These are phyloP conservation scores for Ochromonas danica DNA, from an alignment of 108 stramenopile genomes.

Conservation along the genomic window DNA sequence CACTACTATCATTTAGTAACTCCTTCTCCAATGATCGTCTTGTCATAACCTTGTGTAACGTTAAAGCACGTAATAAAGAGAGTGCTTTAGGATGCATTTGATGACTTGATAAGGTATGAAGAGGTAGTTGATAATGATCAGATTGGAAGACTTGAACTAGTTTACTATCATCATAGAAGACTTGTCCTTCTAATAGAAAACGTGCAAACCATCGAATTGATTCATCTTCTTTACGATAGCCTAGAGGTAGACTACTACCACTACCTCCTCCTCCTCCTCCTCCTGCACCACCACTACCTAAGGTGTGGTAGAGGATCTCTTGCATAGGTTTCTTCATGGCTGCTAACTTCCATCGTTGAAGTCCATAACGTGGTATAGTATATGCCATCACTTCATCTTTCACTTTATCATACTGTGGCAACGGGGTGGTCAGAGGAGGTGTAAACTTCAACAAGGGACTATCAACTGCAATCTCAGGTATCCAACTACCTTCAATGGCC, in stretches of 20 bases:
- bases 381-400: not conserved
- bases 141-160: not conserved
- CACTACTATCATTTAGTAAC: not conserved
- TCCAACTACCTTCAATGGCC: not conserved
- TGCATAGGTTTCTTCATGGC: not conserved
- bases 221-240: not conserved
- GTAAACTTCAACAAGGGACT: constrained; percentile 3
- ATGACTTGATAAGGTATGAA: not conserved
- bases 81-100: not conserved
- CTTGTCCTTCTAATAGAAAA: not conserved
- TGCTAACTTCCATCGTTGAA: not conserved
- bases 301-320: not conserved
- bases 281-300: too few species aligned
- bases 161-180: not conserved
- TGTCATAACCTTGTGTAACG: not conserved
- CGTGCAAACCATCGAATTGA: constrained; percentile 6
- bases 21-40: not conserved
- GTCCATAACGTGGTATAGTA: not conserved
- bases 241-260: too few species aligned
- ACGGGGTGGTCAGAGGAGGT: not conserved
- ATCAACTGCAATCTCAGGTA: not conserved
- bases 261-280: too few species aligned
- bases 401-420: not conserved
- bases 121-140: not conserved
- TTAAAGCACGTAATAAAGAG: not conserved